A percentile compares a stretch with the other conserved stretches of the same genome.
phyloP scores from a whole-genome alignment of 1,284 basidiomycete genomes.

The Puccinia horiana region DNA sequence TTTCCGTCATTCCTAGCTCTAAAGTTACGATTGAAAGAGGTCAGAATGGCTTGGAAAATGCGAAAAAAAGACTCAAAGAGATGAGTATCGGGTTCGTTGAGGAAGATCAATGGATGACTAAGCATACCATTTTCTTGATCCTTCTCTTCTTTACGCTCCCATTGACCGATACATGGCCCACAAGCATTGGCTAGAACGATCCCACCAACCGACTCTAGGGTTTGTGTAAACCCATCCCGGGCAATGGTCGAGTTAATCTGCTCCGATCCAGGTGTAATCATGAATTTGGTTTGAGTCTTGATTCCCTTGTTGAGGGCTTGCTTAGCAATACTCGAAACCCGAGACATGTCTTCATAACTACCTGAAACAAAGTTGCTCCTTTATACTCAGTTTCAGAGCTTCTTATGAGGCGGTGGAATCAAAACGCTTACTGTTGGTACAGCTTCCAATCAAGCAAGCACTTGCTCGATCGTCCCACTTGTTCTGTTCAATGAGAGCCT shows the following conservation, averaged over 20 bases:
- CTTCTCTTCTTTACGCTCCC: conserved; percentile 79
- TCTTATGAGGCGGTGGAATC: conserved; percentile 64
- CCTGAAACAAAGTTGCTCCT: neutral
- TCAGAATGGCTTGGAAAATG: conserved; percentile 73
- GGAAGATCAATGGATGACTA: neutral
- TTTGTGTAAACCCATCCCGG: conserved; percentile 87
- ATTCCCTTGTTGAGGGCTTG: conserved; percentile 86
- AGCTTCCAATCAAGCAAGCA: conserved; percentile 91
- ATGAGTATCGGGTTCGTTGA: neutral
- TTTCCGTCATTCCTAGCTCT: conserved; percentile 98
- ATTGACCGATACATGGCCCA: conserved; percentile 98
- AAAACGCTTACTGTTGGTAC: conserved; percentile 69
- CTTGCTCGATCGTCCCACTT: conserved; percentile 88
- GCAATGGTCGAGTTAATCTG: conserved; percentile 97
- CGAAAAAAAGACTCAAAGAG: neutral
- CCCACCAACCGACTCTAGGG: conserved; percentile 84
- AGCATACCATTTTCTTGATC: conserved; percentile 13
- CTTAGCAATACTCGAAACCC: conserved; percentile 87
- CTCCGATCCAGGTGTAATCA: conserved; percentile 96
- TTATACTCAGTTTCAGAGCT: conserved; percentile 65
- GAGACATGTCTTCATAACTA: conserved; percentile 95
- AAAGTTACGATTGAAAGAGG: conserved; percentile 98
- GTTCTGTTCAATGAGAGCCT: conserved; percentile 87
- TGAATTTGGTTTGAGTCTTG: conserved; percentile 88
- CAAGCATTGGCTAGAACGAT: conserved; percentile 97